Conservation (phyloP, 2,329 filamentous ascomycete genomes). For the Fusarium sp. region DNA sequence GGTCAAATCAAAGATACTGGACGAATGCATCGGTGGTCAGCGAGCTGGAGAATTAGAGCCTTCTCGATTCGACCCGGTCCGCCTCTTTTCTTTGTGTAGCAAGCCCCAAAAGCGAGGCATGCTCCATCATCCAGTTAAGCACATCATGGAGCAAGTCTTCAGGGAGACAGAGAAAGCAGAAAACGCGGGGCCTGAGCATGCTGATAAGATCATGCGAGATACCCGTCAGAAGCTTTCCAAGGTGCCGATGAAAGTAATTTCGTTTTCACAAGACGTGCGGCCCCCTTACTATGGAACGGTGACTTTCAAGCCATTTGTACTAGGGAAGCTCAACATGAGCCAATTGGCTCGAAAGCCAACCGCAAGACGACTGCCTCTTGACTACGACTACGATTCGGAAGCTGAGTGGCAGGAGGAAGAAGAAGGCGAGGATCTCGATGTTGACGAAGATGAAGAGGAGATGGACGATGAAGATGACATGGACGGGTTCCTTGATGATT, state of each 20-base stretch:
- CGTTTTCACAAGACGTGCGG: constrained; percentile 74
- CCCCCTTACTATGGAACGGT: constrained; percentile 80
- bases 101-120: constrained; percentile 60
- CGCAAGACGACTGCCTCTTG: constrained; percentile 69
- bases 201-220: constrained; percentile 50
- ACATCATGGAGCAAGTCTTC: constrained; percentile 70
- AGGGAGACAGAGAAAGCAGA: constrained; percentile 59
- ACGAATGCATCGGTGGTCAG: constrained; percentile 63
- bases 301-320: constrained; percentile 67
- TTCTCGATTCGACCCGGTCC: constrained; percentile 58
- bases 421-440: constrained; percentile 75
- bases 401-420: constrained; percentile 88
- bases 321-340: constrained; percentile 60
- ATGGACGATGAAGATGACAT: constrained; percentile 83
- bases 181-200: constrained; percentile 52
- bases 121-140: constrained; percentile 65
- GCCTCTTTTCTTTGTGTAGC: constrained; percentile 60
- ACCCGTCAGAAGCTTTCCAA: constrained; percentile 59
- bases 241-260: constrained; percentile 73
- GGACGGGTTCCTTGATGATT: constrained; percentile 90
- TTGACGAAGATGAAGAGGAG: constrained; percentile 78
- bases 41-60: constrained; percentile 57
- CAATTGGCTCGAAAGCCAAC: constrained; percentile 67
- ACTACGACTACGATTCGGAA: constrained; percentile 90
- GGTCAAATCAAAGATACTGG: constrained; percentile 64